phyloP scores from a whole-genome alignment of 2,329 filamentous ascomycete species.

The Colletotrichum truncatum region DNA sequence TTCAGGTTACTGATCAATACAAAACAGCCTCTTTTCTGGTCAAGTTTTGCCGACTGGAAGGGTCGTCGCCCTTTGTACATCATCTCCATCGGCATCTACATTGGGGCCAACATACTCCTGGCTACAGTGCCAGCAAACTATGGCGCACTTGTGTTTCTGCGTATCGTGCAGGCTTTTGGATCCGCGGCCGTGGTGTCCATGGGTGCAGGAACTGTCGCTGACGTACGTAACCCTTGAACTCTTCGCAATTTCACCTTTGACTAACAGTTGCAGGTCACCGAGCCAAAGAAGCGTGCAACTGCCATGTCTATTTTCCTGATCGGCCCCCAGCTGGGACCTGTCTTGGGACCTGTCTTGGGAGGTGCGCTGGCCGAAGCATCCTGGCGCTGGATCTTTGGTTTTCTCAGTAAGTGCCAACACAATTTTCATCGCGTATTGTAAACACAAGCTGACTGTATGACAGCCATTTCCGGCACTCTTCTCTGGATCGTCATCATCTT shows the following conservation, averaged over 20 bases:
- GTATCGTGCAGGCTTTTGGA: constrained; percentile 52
- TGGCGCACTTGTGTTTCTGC: constrained; percentile 46
- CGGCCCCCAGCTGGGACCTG: constrained; percentile 53
- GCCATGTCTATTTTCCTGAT: constrained; percentile 52
- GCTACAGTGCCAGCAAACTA: constrained; percentile 48
- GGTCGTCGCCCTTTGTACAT: constrained; percentile 51
- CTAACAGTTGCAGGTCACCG: constrained; percentile 41
- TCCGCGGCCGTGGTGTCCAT: constrained; percentile 52
- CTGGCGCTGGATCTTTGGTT: constrained; percentile 56
- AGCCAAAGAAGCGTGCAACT: constrained; percentile 42
- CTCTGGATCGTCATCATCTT: constrained; percentile 41
- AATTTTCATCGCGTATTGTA: background rate
- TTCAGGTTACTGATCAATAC: background rate
- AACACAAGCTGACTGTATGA: background rate
- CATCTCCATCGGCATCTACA: constrained; percentile 47
- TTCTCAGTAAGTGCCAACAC: constrained; percentile 36
- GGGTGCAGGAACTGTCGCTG: constrained; percentile 52
- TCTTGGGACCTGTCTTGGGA: constrained; percentile 52
- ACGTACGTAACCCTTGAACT: constrained; percentile 34
- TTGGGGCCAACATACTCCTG: constrained; percentile 48
- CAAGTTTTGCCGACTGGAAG: constrained; percentile 47
- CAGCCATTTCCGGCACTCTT: constrained; percentile 40
- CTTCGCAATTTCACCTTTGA: background rate
- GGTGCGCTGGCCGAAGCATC: constrained; percentile 45
- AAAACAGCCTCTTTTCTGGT: constrained; percentile 52